phyloP scores from a whole-genome alignment of 106 monocot species.

The Vanilla planifolia region DNA sequence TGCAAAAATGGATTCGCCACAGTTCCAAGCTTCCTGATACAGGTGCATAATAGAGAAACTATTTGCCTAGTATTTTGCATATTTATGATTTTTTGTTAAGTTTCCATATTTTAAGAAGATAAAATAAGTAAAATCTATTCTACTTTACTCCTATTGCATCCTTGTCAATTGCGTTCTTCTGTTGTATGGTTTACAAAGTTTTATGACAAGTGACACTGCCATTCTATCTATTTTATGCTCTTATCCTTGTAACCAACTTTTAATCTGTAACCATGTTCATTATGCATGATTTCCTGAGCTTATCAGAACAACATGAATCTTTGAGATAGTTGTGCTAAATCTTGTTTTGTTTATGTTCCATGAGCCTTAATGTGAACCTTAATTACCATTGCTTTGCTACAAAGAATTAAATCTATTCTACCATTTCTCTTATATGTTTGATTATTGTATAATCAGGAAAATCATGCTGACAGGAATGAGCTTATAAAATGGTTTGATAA shows the following conservation, averaged over 20 bases:
- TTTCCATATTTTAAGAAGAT: too few species aligned
- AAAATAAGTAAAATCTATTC: too few species aligned
- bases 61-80: background rate
- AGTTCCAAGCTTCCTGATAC: slow-evolving; percentile 61
- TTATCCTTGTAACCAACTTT: too few species aligned
- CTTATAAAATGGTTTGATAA: slow-evolving; percentile 61
- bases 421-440: background rate
- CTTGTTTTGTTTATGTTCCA: background rate
- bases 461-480: slow-evolving; percentile 26
- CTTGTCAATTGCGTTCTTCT: too few species aligned
- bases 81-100: too few species aligned
- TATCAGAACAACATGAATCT: slow-evolving; percentile 1
- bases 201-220: too few species aligned
- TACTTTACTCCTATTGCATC: too few species aligned
- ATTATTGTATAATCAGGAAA: slow-evolving; percentile 20
- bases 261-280: too few species aligned
- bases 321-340: background rate
- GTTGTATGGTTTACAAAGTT: too few species aligned
- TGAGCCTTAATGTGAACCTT: background rate
- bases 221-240: too few species aligned
- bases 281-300: background rate
- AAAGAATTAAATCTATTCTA: background rate
- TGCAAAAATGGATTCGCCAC: slow-evolving; percentile 66
- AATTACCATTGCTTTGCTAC: background rate
- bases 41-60: slow-evolving; percentile 27